These are phyloP conservation scores for Botryotinia narcissicola DNA, from an alignment of 2,329 filamentous ascomycete genomes.

Conservation along the genomic window DNA sequence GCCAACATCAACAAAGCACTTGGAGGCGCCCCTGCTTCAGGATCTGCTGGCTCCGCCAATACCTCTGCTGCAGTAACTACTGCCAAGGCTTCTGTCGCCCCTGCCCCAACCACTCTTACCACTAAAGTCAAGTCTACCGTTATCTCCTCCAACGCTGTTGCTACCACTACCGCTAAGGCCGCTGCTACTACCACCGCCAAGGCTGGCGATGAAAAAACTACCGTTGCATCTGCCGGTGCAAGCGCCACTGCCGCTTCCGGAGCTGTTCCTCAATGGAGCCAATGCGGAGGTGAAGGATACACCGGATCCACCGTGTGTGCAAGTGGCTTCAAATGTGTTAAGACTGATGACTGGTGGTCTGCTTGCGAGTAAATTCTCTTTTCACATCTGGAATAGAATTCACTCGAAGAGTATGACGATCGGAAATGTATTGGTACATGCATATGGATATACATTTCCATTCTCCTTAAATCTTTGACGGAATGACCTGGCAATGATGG, in stretches of 20 bases:
- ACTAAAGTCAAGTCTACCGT: conserved; percentile 1
- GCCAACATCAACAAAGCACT: conserved; percentile 13
- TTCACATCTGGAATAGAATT: not conserved
- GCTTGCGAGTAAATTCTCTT: conserved; percentile 11
- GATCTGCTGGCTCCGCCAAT: conserved; percentile 2
- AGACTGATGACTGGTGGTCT: conserved; percentile 25
- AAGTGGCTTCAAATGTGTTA: conserved; percentile 23
- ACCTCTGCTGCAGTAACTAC: conserved; percentile 12
- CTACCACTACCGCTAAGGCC: not conserved
- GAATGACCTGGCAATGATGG: conserved; percentile 2
- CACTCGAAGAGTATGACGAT: not conserved
- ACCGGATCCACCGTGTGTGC: conserved; percentile 26
- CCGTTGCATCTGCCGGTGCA: not conserved
- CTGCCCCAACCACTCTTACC: not conserved
- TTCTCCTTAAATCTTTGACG: not conserved
- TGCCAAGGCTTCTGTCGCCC: not conserved
- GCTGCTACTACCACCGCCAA: not conserved
- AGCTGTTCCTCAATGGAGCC: conserved; percentile 22
- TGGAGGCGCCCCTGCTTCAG: conserved; percentile 14
- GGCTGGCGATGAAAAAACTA: not conserved
- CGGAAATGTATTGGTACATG: not conserved
- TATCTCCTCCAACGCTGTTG: not conserved
- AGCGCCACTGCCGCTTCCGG: not conserved
- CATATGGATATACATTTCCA: not conserved
- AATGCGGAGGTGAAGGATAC: conserved; percentile 31